Percentiles rank a stretch among this genome's conserved stretches.
These are phyloP conservation scores for Platanthera guangdongensis DNA, from an alignment of 106 monocot genomes.

Conservation along the genomic window DNA sequence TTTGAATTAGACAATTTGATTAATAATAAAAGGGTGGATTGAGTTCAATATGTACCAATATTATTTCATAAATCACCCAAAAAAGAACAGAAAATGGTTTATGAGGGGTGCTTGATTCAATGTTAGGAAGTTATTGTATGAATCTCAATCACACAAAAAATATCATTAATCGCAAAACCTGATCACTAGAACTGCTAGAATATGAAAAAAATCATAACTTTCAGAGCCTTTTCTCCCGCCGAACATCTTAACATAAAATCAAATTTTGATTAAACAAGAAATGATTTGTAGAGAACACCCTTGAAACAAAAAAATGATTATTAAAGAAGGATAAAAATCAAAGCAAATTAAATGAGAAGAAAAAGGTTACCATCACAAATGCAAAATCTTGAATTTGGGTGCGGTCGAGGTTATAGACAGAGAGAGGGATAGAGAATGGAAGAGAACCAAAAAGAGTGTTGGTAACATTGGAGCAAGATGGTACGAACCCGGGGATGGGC, in stretches of 20 bases:
- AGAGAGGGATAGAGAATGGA: neutral
- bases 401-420: neutral
- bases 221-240: no score
- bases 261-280: neutral
- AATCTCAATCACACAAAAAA: no score
- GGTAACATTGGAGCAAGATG: conserved; percentile 22
- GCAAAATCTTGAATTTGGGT: neutral
- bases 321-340: no score
- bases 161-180: no score
- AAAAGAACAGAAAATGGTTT: no score
- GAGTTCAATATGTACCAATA: neutral
- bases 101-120: neutral
- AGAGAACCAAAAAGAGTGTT: conserved; percentile 19
- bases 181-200: no score
- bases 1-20: neutral
- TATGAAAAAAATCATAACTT: no score
- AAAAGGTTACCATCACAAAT: neutral
- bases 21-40: neutral
- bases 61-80: neutral
- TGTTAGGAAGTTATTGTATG: neutral
- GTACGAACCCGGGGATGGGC: no score
- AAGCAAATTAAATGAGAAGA: no score
- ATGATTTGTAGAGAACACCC: neutral
- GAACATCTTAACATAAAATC: no score
- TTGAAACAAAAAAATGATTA: no score